These are phyloP conservation scores for Umbilicus rupestris DNA, from an alignment of 164 flowering plant species.

Conservation along the genomic window DNA sequence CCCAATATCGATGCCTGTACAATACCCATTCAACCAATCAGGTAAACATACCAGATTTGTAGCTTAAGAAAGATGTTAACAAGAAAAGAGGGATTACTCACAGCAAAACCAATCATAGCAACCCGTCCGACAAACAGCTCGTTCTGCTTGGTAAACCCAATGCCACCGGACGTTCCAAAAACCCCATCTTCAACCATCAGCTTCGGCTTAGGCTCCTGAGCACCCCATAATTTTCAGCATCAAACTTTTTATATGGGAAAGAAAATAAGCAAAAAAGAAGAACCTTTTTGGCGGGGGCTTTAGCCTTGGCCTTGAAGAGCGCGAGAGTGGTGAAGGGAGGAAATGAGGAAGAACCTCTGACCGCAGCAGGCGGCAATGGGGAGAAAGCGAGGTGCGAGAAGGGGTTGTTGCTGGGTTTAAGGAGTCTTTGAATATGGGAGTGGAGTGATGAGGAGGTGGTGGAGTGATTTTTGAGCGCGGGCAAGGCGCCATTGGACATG, in stretches of 20 bases:
- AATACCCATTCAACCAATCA: background rate
- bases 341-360: slow-evolving; percentile 16
- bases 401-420: slow-evolving; percentile 30
- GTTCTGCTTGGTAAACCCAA: slow-evolving; percentile 94
- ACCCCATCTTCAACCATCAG: slow-evolving; percentile 78
- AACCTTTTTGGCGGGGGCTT: slow-evolving; percentile 60
- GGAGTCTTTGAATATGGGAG: slow-evolving; percentile 18
- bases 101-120: slow-evolving; percentile 97
- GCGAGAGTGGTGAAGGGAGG: slow-evolving; percentile 31
- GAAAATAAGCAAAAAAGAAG: background rate
- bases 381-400: slow-evolving; percentile 27
- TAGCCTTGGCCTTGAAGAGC: slow-evolving; percentile 78
- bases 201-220: slow-evolving; percentile 35
- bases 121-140: slow-evolving; percentile 98
- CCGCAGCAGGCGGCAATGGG: slow-evolving; percentile 18
- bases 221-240: background rate
- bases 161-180: slow-evolving; percentile 94
- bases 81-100: slow-evolving; percentile 23
- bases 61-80: too few relatives aligned
- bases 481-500: slow-evolving; percentile 24
- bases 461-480: slow-evolving; percentile 25
- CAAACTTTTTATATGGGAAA: background rate
- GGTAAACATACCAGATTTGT: too few relatives aligned
- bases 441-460: slow-evolving; percentile 17
- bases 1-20: slow-evolving; percentile 89